These are phyloP conservation scores for Aspergillus nanangensis DNA, from an alignment of 495 filamentous ascomycete genomes.

Conservation along the genomic window DNA sequence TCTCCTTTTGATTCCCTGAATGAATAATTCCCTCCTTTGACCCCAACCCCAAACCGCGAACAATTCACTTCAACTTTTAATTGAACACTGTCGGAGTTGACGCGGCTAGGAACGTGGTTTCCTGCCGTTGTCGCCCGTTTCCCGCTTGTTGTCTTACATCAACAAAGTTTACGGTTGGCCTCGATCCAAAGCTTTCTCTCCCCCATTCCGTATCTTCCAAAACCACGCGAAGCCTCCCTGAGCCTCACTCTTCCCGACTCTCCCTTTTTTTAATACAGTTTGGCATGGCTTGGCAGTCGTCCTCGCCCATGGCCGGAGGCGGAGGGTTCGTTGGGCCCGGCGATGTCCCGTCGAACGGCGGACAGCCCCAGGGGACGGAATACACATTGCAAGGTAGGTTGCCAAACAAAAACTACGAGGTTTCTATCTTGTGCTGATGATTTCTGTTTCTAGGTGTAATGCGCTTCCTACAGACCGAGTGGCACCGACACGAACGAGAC, in stretches of 20 bases:
- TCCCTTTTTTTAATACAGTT: slow-evolving; percentile 1
- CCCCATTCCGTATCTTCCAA: background rate
- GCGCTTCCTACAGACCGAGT: slow-evolving; percentile 98
- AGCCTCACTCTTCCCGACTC: background rate
- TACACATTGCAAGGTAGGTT: slow-evolving; percentile 90
- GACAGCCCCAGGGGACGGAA: slow-evolving; percentile 82
- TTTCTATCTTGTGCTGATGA: slow-evolving; percentile 4
- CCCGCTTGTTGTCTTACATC: slow-evolving; percentile 13
- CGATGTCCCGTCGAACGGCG: slow-evolving; percentile 47
- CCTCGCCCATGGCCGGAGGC: slow-evolving; percentile 60
- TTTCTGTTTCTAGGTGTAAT: slow-evolving; percentile 70
- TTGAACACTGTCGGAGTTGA: slow-evolving; percentile 16
- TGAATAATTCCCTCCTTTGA: too few relatives aligned
- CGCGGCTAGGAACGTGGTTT: slow-evolving; percentile 21
- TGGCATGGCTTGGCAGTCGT: slow-evolving; percentile 59
- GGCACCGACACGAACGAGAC: slow-evolving; percentile 97
- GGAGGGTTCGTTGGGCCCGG: slow-evolving; percentile 53
- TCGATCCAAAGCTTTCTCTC: slow-evolving; percentile 6
- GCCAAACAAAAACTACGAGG: background rate
- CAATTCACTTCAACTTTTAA: too few relatives aligned
- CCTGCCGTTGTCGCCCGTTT: slow-evolving; percentile 18
- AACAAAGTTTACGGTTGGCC: slow-evolving; percentile 5
- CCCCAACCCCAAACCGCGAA: too few relatives aligned
- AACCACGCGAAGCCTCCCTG: slow-evolving; percentile 1
- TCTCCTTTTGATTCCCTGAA: too few relatives aligned